phyloP scores from a whole-genome alignment of 257 asterid genomes.

The Salvia miltiorrhiza region DNA sequence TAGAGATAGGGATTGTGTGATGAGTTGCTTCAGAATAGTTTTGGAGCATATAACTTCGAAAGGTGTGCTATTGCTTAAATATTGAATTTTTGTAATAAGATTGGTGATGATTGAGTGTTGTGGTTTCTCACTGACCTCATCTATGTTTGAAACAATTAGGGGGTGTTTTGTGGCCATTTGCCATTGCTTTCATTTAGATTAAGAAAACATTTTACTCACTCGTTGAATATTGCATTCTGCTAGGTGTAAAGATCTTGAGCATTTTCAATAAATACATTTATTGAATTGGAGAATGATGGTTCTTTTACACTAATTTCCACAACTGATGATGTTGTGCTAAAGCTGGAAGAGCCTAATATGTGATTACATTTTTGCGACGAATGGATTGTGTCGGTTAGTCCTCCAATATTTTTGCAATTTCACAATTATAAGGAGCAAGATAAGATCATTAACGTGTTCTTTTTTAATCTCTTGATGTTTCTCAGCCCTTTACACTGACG shows the following conservation, averaged over 20 bases:
- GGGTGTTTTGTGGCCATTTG: neutral
- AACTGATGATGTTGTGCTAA: slow-evolving; percentile 2
- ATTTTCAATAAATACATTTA: neutral
- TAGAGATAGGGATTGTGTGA: slow-evolving; percentile 61
- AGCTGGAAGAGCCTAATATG: neutral
- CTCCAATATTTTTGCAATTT: too few species aligned
- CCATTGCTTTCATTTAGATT: neutral
- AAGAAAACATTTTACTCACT: neutral
- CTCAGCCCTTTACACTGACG: too few species aligned
- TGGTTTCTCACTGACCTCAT: neutral
- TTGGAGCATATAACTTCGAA: slow-evolving; percentile 62
- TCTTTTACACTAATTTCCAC: neutral
- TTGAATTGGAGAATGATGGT: slow-evolving; percentile 6
- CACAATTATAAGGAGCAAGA: too few species aligned
- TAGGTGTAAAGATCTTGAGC: neutral
- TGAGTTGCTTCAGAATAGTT: slow-evolving; percentile 61
- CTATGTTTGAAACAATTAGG: neutral
- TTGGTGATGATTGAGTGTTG: neutral
- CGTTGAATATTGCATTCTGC: neutral
- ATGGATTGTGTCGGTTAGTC: too few species aligned
- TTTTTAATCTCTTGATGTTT: too few species aligned
- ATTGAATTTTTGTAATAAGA: slow-evolving; percentile 2
- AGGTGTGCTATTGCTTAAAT: slow-evolving; percentile 38
- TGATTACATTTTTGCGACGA: too few species aligned
- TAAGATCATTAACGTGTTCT: too few species aligned